A percentile compares a stretch with the other conserved stretches of the same genome.
Evolutionary conservation across 345 rosid genomes (phyloP).

Genomic region (Gossypioides kirkii): DNA sequence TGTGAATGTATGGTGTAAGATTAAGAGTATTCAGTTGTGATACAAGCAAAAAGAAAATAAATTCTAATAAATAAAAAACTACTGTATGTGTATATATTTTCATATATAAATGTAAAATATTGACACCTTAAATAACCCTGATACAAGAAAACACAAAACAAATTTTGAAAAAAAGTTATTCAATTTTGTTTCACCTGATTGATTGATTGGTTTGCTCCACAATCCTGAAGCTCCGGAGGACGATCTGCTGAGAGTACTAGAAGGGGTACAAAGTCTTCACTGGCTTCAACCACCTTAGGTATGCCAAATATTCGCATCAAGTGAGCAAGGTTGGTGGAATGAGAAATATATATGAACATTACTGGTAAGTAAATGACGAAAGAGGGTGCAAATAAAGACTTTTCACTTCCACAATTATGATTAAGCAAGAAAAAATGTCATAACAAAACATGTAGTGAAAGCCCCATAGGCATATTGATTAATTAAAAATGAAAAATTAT

Average conservation of each 20-base stretch:
- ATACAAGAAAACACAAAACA: background rate
- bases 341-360: conserved; percentile 8
- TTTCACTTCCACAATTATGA: background rate
- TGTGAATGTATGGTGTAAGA: background rate
- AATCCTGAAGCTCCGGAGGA: conserved; percentile 88
- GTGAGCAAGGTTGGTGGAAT: background rate
- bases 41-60: conserved; percentile 5
- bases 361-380: background rate
- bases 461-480: background rate
- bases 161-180: background rate
- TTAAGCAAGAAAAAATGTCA: conserved; percentile 4
- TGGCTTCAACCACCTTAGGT: conserved; percentile 89
- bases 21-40: background rate
- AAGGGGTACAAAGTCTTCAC: conserved; percentile 89
- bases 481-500: background rate
- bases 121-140: background rate
- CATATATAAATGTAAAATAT: background rate
- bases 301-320: conserved; percentile 5
- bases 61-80: background rate
- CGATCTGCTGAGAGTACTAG: conserved; percentile 91
- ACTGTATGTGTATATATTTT: background rate
- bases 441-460: conserved; percentile 9
- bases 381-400: background rate
- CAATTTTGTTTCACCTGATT: conserved; percentile 59
- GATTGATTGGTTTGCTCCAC: conserved; percentile 92